Evolutionary conservation across 805 yeast species (phyloP).

Genomic region (Wickerhamomyces queroliae): DNA sequence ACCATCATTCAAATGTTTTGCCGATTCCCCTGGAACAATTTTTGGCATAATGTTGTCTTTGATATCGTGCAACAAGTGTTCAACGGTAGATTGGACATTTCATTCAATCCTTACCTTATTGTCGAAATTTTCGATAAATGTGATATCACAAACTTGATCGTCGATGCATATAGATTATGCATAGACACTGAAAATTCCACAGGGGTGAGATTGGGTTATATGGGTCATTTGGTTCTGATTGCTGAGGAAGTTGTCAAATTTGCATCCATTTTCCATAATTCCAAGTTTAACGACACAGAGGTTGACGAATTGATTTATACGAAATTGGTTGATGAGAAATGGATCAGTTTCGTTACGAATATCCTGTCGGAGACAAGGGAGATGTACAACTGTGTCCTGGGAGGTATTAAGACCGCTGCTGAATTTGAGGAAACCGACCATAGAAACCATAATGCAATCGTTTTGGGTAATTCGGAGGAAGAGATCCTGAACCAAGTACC

Average conservation of each 20-base stretch:
- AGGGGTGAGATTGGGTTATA: slow-evolving; percentile 81
- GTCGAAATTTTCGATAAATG: slow-evolving; percentile 57
- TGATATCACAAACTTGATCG: slow-evolving; percentile 55
- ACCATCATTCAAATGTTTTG: slow-evolving; percentile 65
- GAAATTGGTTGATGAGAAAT: slow-evolving; percentile 35
- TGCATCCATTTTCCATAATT: slow-evolving; percentile 28
- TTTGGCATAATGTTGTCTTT: slow-evolving; percentile 80
- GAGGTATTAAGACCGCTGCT: slow-evolving; percentile 43
- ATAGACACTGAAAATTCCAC: slow-evolving; percentile 52
- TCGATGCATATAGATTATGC: slow-evolving; percentile 58
- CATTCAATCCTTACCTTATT: slow-evolving; percentile 61
- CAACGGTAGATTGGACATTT: slow-evolving; percentile 66
- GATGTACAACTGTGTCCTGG: slow-evolving; percentile 82
- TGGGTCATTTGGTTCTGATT: slow-evolving; percentile 91
- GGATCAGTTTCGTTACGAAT: slow-evolving; percentile 73
- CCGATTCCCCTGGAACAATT: slow-evolving; percentile 77
- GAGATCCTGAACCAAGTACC: slow-evolving; percentile 18
- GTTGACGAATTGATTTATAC: slow-evolving; percentile 20
- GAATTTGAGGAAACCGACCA: slow-evolving; percentile 19
- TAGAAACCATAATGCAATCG: slow-evolving; percentile 18
- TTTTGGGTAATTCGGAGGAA: slow-evolving; percentile 22
- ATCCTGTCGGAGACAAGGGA: slow-evolving; percentile 76
- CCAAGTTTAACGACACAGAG: slow-evolving; percentile 19
- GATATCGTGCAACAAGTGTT: slow-evolving; percentile 79
- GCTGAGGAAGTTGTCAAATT: slow-evolving; percentile 97